phyloP scores from a whole-genome alignment of 179 eudicot genomes.

The Drosera spatulata region DNA sequence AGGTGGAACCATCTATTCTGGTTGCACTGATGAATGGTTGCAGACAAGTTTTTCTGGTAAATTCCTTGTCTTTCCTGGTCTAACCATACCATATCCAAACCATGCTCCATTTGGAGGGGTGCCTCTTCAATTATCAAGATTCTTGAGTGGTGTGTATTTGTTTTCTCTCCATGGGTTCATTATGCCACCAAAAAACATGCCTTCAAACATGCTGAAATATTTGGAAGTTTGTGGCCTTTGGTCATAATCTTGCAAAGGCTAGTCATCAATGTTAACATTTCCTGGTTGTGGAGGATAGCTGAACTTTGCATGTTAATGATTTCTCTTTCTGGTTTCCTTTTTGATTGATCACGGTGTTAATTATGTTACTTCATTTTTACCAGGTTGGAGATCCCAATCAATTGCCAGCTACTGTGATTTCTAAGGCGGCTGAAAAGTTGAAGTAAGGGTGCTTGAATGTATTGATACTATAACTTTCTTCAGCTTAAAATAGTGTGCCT shows the following conservation, averaged over 20 bases:
- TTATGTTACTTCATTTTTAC: neutral
- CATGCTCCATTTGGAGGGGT: too few relatives aligned
- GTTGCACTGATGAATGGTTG: conserved; percentile 86
- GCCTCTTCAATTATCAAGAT: too few relatives aligned
- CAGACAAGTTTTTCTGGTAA: conserved; percentile 94
- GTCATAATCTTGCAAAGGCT: too few relatives aligned
- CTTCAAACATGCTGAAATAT: too few relatives aligned
- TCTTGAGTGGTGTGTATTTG: too few relatives aligned
- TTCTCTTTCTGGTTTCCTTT: neutral
- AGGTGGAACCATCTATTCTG: conserved; percentile 94
- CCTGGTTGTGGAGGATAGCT: neutral
- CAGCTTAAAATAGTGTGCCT: neutral
- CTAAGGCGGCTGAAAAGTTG: conserved; percentile 47
- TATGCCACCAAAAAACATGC: neutral
- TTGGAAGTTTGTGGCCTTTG: too few relatives aligned
- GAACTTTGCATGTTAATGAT: neutral
- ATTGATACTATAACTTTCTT: neutral
- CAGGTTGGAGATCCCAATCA: conserved; percentile 99
- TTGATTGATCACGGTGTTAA: neutral
- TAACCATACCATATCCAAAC: too few relatives aligned
- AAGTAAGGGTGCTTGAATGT: conserved; percentile 36
- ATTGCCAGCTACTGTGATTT: conserved; percentile 95
- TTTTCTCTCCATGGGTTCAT: neutral
- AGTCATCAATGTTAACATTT: too few relatives aligned
- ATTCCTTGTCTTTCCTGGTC: too few relatives aligned